These are phyloP conservation scores for Beauveria medogensis DNA, from an alignment of 2,329 filamentous ascomycete genomes.

Conservation along the genomic window DNA sequence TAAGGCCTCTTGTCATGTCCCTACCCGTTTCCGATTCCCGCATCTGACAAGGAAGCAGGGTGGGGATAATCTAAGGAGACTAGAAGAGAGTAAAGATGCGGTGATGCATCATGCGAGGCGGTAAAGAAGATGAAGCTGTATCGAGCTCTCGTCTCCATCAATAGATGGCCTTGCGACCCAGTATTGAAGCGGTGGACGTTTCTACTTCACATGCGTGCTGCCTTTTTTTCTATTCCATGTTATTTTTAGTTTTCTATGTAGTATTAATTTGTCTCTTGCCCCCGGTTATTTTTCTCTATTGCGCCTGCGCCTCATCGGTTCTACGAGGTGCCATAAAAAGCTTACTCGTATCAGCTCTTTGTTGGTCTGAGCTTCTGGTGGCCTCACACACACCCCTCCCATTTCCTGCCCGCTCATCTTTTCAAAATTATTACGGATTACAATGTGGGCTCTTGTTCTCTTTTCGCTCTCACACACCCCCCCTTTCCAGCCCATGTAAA, in stretches of 20 bases:
- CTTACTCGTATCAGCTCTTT: constrained; percentile 1
- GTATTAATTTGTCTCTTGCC: too few relatives aligned
- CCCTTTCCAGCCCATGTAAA: background rate
- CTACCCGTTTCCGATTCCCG: too few relatives aligned
- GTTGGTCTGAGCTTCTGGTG: constrained; percentile 10
- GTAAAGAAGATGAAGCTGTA: background rate
- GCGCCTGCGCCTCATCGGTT: background rate
- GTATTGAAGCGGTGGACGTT: background rate
- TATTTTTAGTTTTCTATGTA: too few relatives aligned
- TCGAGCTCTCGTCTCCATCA: background rate
- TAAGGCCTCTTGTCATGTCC: too few relatives aligned
- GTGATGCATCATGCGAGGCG: background rate
- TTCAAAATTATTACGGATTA: background rate
- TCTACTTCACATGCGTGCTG: too few relatives aligned
- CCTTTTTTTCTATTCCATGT: too few relatives aligned
- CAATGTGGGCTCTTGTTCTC: background rate
- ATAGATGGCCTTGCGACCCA: background rate
- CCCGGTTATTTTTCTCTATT: background rate
- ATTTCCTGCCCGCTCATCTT: background rate
- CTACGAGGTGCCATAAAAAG: background rate
- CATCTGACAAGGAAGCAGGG: too few relatives aligned
- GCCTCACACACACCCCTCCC: background rate
- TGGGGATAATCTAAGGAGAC: too few relatives aligned
- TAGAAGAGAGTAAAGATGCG: too few relatives aligned
- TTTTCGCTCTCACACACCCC: background rate